These are phyloP conservation scores for Thalassiosira hispida DNA, from an alignment of 352 stramenopile genomes.

Conservation along the genomic window DNA sequence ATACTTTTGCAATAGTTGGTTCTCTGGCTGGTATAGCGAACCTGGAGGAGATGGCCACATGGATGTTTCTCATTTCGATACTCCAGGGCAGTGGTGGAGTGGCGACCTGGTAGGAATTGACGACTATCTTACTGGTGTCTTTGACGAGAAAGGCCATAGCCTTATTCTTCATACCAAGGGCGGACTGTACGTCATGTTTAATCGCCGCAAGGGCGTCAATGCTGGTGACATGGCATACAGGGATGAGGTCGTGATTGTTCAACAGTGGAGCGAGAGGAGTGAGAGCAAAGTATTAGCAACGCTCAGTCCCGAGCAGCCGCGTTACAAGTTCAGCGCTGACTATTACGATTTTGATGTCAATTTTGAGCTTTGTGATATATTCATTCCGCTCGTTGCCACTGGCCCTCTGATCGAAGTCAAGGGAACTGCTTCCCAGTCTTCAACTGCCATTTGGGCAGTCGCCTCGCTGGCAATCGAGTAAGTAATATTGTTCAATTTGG, in stretches of 20 bases:
- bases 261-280: not conserved
- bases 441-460: not conserved
- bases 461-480: constrained; percentile 8
- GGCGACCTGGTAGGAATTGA: constrained; percentile 14
- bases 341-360: constrained; percentile 12
- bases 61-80: constrained; percentile 7
- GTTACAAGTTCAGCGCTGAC: constrained; percentile 6
- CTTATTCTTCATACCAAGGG: not conserved
- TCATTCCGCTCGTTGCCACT: constrained; percentile 3
- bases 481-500: constrained; percentile 9
- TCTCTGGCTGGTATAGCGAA: constrained; percentile 16
- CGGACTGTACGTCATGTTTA: constrained; percentile 17
- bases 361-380: constrained; percentile 9
- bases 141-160: not conserved
- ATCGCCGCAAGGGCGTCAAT: constrained; percentile 9
- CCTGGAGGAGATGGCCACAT: constrained; percentile 6
- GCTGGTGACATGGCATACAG: constrained; percentile 5
- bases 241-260: constrained; percentile 9
- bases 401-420: constrained; percentile 2
- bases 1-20: too few relatives aligned
- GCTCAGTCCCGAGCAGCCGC: not conserved
- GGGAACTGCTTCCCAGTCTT: constrained; percentile 9
- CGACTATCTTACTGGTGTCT: constrained; percentile 17
- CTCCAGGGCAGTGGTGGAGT: constrained; percentile 14
- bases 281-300: constrained; percentile 3